phyloP scores from a whole-genome alignment of 192 early-diverging fungal species.

The Geranomyces variabilis region DNA sequence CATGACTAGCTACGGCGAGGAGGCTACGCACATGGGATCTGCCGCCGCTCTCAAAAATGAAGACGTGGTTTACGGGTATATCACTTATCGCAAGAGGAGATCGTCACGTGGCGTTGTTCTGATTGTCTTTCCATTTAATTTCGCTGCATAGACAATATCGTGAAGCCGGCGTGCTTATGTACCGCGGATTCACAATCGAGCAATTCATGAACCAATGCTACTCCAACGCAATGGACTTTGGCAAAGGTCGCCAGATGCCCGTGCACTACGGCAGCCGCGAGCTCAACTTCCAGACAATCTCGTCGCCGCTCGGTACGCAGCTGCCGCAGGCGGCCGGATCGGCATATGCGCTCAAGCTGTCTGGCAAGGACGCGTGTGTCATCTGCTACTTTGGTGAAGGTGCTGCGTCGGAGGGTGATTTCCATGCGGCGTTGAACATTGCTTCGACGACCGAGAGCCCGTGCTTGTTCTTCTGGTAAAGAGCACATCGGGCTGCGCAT shows the following conservation, averaged over 20 bases:
- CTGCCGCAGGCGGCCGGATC: constrained; percentile 97
- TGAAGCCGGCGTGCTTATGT: constrained; percentile 90
- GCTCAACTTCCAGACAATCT: constrained; percentile 93
- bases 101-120: no score
- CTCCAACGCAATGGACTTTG: constrained; percentile 82
- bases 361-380: constrained; percentile 74
- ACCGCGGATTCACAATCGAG: constrained; percentile 92
- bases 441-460: constrained; percentile 90
- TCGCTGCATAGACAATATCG: constrained; percentile 72
- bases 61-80: constrained; percentile 93
- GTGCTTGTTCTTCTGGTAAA: constrained; percentile 91
- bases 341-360: constrained; percentile 89
- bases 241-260: constrained; percentile 99
- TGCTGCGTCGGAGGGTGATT: constrained; percentile 94
- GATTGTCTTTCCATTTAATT: no score
- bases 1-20: constrained; percentile 99
- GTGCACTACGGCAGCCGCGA: constrained; percentile 91
- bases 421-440: constrained; percentile 97
- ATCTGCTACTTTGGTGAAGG: constrained; percentile 99
- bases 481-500: neutral
- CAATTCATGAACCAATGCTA: constrained; percentile 98
- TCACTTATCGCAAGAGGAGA: no score
- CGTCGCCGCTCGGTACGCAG: constrained; percentile 94
- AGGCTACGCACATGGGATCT: constrained; percentile 86
- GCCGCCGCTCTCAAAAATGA: constrained; percentile 83